These are phyloP conservation scores for Rasamsonia emersonii DNA, from an alignment of 2,329 filamentous ascomycete species.

Conservation along the genomic window DNA sequence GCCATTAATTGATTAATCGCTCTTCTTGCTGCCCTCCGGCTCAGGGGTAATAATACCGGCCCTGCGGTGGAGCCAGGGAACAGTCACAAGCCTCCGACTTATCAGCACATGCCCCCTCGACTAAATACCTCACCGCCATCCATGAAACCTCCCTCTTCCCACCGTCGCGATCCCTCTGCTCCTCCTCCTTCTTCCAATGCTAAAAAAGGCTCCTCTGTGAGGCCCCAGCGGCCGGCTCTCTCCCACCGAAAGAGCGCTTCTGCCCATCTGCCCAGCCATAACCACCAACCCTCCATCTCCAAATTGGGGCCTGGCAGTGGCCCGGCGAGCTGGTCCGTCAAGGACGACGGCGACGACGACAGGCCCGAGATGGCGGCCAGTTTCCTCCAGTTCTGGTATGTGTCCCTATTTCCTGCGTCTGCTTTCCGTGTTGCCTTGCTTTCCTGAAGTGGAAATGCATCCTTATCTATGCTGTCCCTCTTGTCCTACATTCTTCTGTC, in stretches of 20 bases:
- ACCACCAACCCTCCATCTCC: constrained; percentile 21
- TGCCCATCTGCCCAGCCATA: constrained; percentile 5
- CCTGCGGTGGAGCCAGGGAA: too few relatives aligned
- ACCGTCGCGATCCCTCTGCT: constrained; percentile 24
- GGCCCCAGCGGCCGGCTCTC: constrained; percentile 20
- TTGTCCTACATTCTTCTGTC: constrained; percentile 1
- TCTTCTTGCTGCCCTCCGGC: too few relatives aligned
- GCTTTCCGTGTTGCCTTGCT: too few relatives aligned
- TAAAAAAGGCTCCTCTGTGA: constrained; percentile 17
- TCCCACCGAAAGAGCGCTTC: constrained; percentile 24
- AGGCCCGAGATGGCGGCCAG: constrained; percentile 34
- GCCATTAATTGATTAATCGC: too few relatives aligned
- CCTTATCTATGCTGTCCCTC: constrained; percentile 3
- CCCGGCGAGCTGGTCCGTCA: constrained; percentile 11
- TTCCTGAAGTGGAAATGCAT: too few relatives aligned
- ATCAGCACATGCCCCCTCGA: too few relatives aligned
- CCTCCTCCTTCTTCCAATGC: constrained; percentile 16
- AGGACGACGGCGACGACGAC: constrained; percentile 17
- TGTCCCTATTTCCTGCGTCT: too few relatives aligned
- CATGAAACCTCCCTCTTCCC: constrained; percentile 22
- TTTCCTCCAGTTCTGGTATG: constrained; percentile 40
- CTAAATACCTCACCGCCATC: constrained; percentile 27
- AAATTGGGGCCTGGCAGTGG: constrained; percentile 23
- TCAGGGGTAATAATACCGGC: too few relatives aligned
- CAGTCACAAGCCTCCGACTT: too few relatives aligned